These are phyloP conservation scores for Vachellia collinsii DNA, from an alignment of 306 rosid genomes.

Conservation along the genomic window DNA sequence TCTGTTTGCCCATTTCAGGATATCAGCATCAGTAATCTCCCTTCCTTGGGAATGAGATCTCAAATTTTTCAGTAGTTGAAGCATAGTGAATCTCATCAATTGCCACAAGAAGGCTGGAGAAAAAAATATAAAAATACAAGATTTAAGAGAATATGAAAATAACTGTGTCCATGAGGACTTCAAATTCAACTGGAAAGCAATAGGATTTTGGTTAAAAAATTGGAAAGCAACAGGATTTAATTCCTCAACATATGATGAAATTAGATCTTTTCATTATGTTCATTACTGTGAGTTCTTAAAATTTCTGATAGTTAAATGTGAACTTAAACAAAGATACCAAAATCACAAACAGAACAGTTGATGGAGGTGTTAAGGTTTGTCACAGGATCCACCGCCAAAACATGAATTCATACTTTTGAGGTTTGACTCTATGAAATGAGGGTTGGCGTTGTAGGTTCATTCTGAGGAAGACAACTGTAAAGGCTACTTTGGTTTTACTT, in stretches of 20 bases:
- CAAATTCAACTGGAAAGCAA: background rate
- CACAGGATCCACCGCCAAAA: background rate
- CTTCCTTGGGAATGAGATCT: slow-evolving; percentile 86
- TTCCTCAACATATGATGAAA: background rate
- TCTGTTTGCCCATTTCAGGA: slow-evolving; percentile 82
- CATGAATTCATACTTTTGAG: background rate
- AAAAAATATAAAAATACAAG: slow-evolving; percentile 33
- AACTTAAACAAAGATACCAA: background rate
- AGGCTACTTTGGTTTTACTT: background rate
- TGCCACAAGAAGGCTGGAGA: slow-evolving; percentile 91
- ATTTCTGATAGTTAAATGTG: slow-evolving; percentile 3
- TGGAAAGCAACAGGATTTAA: background rate
- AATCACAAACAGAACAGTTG: background rate
- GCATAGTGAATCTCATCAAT: slow-evolving; percentile 89
- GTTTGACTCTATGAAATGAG: background rate
- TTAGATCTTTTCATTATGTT: background rate
- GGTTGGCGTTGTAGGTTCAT: background rate
- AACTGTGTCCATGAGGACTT: background rate
- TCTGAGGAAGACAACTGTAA: background rate
- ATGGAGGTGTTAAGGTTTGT: slow-evolving; percentile 8
- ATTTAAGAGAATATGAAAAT: slow-evolving; percentile 26
- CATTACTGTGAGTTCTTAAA: background rate
- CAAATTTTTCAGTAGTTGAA: slow-evolving; percentile 83
- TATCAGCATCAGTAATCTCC: slow-evolving; percentile 88
- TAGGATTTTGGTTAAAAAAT: background rate